A percentile compares a stretch with the other conserved stretches of the same genome.
Conservation (phyloP, 352 stramenopile species). For the Thalassiosira sp. region DNA sequence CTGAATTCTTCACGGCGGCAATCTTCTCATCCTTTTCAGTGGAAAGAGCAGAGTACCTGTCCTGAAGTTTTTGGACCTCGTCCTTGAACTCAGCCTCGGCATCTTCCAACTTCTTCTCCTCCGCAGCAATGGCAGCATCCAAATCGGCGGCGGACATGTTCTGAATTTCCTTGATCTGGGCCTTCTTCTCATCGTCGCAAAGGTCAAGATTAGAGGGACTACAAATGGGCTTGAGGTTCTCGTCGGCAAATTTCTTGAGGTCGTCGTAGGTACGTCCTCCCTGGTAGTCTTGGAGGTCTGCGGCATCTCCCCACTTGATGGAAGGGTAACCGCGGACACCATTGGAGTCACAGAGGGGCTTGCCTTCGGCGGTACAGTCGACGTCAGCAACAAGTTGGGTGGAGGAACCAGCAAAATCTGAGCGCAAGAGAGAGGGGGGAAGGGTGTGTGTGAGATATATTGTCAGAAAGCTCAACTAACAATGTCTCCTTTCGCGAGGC, state of each 20-base stretch:
- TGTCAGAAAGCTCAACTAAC: no score
- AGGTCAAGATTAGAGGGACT: constrained; percentile 69
- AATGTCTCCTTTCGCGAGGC: no score
- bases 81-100: constrained; percentile 62
- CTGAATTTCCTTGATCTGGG: constrained; percentile 64
- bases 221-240: constrained; percentile 78
- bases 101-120: constrained; percentile 65
- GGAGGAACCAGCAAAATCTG: constrained; percentile 48
- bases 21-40: constrained; percentile 70
- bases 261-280: constrained; percentile 66
- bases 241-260: constrained; percentile 72
- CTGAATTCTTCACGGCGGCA: constrained; percentile 57
- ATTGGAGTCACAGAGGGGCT: constrained; percentile 69
- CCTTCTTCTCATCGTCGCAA: constrained; percentile 73
- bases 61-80: constrained; percentile 69
- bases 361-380: constrained; percentile 73
- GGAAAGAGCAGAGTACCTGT: constrained; percentile 58
- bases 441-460: no score
- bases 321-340: constrained; percentile 74
- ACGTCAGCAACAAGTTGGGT: constrained; percentile 59
- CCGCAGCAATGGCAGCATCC: constrained; percentile 38
- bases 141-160: constrained; percentile 59
- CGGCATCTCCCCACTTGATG: constrained; percentile 74
- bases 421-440: not conserved
- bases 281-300: constrained; percentile 71